phyloP scores from a whole-genome alignment of 257 asterid species.

The Verbascum thapsus region DNA sequence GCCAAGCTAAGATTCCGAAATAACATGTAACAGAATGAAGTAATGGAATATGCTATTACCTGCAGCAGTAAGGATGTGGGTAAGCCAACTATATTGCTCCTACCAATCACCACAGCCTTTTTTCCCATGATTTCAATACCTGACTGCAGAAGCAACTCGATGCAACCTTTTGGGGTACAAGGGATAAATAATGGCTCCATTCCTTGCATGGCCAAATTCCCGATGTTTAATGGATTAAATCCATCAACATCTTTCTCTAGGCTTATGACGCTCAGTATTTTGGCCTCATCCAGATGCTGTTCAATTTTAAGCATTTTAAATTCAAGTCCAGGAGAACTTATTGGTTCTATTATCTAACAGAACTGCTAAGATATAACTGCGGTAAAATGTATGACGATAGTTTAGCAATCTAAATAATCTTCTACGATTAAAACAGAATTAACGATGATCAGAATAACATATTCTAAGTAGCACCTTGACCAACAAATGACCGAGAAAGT shows the following conservation, averaged over 20 bases:
- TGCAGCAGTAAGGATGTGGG: conserved; percentile 78
- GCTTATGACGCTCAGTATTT: conserved; percentile 50
- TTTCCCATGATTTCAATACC: conserved; percentile 60
- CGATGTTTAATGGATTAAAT: conserved; percentile 71
- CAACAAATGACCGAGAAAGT: conserved; percentile 6
- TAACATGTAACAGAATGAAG: conserved; percentile 8
- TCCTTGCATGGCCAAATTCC: conserved; percentile 66
- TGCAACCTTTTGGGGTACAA: conserved; percentile 74
- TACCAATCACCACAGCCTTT: conserved; percentile 73
- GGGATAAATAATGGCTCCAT: conserved; percentile 72
- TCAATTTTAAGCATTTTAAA: conserved; percentile 29
- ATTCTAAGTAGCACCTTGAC: neutral
- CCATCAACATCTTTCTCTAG: conserved; percentile 75
- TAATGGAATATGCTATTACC: conserved; percentile 41
- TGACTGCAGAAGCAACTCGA: conserved; percentile 65
- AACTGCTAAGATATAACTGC: conserved; percentile 5
- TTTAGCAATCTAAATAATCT: conserved; percentile 4
- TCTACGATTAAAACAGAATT: conserved; percentile 18
- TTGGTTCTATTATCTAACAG: neutral
- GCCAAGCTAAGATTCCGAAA: conserved; percentile 20
- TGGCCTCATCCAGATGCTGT: conserved; percentile 64
- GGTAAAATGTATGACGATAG: neutral
- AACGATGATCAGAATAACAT: conserved; percentile 19
- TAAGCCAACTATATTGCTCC: conserved; percentile 92
- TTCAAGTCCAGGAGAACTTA: conserved; percentile 5